Percentiles rank a stretch among this genome's conserved stretches.
These are phyloP conservation scores for Mytilinidion resinicola DNA, from an alignment of 495 filamentous ascomycete genomes.

Conservation along the genomic window DNA sequence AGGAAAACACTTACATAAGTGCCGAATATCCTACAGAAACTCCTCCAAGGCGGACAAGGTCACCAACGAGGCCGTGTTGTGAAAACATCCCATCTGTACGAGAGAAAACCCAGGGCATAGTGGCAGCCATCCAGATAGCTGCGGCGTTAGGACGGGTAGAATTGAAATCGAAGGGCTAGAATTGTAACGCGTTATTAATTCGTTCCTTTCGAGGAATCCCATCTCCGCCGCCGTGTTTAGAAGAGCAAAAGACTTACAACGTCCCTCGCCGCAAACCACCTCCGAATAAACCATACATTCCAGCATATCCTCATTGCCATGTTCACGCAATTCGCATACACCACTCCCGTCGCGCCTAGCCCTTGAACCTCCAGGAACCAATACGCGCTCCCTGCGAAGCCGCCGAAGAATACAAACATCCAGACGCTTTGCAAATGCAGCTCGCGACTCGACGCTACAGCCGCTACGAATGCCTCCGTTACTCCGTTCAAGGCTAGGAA, in stretches of 20 bases:
- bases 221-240: too few species aligned
- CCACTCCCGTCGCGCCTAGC: constrained; percentile 70
- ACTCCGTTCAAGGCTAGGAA: constrained; percentile 88
- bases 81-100: neutral
- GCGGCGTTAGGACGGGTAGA: neutral
- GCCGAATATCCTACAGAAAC: neutral
- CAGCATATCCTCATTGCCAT: constrained; percentile 77
- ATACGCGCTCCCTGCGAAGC: constrained; percentile 66
- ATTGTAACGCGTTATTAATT: neutral
- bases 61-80: neutral
- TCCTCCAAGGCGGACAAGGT: neutral
- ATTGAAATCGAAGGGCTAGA: neutral
- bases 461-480: constrained; percentile 84
- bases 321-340: constrained; percentile 78
- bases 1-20: too few species aligned
- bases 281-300: constrained; percentile 63
- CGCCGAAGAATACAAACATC: constrained; percentile 73
- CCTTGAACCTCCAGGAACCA: constrained; percentile 58
- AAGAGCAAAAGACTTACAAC: neutral
- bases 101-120: neutral
- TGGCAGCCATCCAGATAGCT: neutral
- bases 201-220: neutral
- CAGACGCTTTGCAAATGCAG: constrained; percentile 68
- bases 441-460: constrained; percentile 64
- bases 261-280: constrained; percentile 47